These are phyloP conservation scores for Hypoxylon intermedium DNA, from an alignment of 495 filamentous ascomycete genomes.

Conservation along the genomic window DNA sequence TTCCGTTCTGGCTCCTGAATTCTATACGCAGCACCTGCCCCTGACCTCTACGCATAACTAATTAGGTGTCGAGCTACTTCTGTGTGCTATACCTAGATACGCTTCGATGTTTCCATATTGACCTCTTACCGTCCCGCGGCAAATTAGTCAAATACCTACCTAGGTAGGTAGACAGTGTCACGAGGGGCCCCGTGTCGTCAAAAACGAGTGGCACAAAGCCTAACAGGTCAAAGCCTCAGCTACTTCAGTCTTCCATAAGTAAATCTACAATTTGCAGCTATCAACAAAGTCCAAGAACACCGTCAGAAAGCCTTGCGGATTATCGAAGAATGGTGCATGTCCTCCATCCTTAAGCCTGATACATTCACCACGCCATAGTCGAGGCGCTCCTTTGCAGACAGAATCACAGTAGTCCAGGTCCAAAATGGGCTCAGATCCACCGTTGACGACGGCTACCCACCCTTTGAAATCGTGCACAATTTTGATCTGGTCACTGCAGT, in stretches of 20 bases:
- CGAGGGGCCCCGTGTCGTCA: neutral
- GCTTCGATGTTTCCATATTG: too few relatives aligned
- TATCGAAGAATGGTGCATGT: constrained; percentile 3
- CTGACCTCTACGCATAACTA: too few relatives aligned
- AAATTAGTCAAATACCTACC: too few relatives aligned
- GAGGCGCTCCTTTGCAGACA: neutral
- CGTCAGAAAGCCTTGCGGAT: constrained; percentile 2
- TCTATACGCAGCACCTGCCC: too few relatives aligned
- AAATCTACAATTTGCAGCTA: constrained; percentile 2
- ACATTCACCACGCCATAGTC: constrained; percentile 3
- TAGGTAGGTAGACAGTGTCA: neutral
- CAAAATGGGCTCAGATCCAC: constrained; percentile 1
- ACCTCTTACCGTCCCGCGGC: too few relatives aligned
- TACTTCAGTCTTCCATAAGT: constrained; percentile 1
- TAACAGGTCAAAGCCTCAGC: constrained; percentile 1
- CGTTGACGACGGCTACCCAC: constrained; percentile 1
- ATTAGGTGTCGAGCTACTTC: too few relatives aligned
- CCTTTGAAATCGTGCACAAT: constrained; percentile 3
- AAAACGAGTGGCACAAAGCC: neutral
- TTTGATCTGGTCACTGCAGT: constrained; percentile 1
- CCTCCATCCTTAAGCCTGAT: constrained; percentile 1
- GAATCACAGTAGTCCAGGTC: constrained; percentile 1
- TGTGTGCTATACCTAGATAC: too few relatives aligned
- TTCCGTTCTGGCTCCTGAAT: too few relatives aligned
- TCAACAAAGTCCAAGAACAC: constrained; percentile 2